Evolutionary conservation across 176 grass and related monocot genomes (phyloP), one percentile per base, ranked within the genome.

Genomic region (Phoenix roebelenii): DNA sequence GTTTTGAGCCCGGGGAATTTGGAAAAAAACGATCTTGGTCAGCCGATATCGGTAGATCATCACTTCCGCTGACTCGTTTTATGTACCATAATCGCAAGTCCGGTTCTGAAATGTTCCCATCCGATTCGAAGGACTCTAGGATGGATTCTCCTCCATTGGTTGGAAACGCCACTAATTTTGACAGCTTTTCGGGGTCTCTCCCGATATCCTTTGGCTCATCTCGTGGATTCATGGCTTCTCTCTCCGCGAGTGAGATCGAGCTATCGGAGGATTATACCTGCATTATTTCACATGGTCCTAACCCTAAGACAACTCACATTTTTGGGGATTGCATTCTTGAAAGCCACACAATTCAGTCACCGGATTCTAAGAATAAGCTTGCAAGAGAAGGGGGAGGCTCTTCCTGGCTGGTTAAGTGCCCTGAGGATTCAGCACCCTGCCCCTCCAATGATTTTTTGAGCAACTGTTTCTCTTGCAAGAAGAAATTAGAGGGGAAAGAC

Each of bases 251-350:
- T 49, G 94, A 86, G 71, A 92, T 99, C 17, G 94, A 93, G 74
- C 88, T 86, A 66, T 99, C 94, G 62, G 94, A 99, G 74, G 94
- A 99, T 68, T 98, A 99, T 65, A 99, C 94, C 5, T 76, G 94
- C 83, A 86, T 99, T 62, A 99, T 83, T 23, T 81, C 94, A 17
- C 85, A 86, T 9, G 88, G 94, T 18, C 79, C 88, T 6, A 99
- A 99, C 65, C 85, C 94, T 18, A 93, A 85, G 76, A 99, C 79
- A 0, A 99, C 85, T 9, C 94, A 93, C 74, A 86, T 99, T 79
- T 99, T 89, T 44, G 94, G 94, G 29, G 88, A 84, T 76, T 93
- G 85, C 59, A 83, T 99, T 53, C 59, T 99, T 19, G 85, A 99
- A 65, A 80, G 79, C 12, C 84, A 71, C 32, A 51, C 35, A 55